Base-by-base conservation (phyloP, 495 filamentous ascomycete genomes). In the Xylaria intraflava region DNA sequence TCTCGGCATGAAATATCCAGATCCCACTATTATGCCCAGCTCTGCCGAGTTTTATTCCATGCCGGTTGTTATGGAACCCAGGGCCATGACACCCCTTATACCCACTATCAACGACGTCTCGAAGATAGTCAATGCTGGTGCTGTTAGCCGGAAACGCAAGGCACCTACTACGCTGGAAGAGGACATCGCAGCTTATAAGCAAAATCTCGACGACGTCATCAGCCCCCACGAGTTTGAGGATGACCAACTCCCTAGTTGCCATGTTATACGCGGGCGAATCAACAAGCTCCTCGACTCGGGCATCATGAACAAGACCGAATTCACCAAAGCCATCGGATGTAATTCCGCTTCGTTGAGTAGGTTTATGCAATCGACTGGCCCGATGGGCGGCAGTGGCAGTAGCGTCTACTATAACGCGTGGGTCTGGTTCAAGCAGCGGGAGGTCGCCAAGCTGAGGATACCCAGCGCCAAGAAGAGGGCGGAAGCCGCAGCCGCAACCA, bases 281-380 rank as follows among this genome's bases (percentile, higher is more conserved):
- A 67, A 67, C 41, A 58, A 56, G 43, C 63, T 73, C 41, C 59
- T 78, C 55, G 69, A 74, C 29, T 57, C 65, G 5, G 72, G 73
- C 41, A 69, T 71, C 46, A 76, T 76, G 69, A 78, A 71, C 47
- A 71, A 73, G 52, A 64, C 69, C 12, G 73, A 73, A 30, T 78
- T 80, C 53, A 59, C 62, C 12, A 54, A 60, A 2, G 65, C 68
- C 20, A 69, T 78, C 22, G 69, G 66, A n/a, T 63, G 66, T 31
- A 70, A 47, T 50, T 41, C 24, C 43, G 64, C 31, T 10, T 46
- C 53, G 2, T 63, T 76, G 22, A 56, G 10, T 22, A 58, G 56
- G 11, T 78, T 77, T 54, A 61, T 78, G 58, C 56, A 50, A 10
- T 61, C 69, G 40, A 58, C 56, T 7, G 74, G 74, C 6, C 35